Base-by-base conservation (phyloP, 202 grass and related monocot genomes). In the Schoenoplectus tabernaemontani region DNA sequence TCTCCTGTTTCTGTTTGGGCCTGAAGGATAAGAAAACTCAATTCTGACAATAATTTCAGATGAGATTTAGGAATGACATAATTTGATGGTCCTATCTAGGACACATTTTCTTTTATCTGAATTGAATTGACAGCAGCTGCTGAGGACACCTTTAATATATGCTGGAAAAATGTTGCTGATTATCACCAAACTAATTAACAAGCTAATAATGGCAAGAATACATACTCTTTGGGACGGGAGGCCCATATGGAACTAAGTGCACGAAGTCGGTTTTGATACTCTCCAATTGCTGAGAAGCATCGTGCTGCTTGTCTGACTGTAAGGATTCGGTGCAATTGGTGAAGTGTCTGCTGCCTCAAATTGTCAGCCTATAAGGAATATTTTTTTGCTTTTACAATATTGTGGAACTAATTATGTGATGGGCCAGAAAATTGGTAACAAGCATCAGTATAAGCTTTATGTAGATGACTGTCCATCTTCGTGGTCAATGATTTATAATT, bases 301-400 rank as follows among this genome's bases (percentile, higher is more conserved):
- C 88, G 75, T 72, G 93, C 88, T 26, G 93, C 85, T 66, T 97
- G 93, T 44, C 93, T 84, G 76, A 91, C 82, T n/a, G 93, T 97
- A 26, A 97, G 87, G 83, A 97, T 93, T 39, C 88, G 82, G 71
- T 85, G 87, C 82, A 97, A 81, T 80, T 91, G 90, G 75, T 97
- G 93, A 93, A 97, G 90, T 57, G 84, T 91, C 71, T 97, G 90
- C 79, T 89, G 93, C 59, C 93, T 89, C 83, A 97, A 87, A 79
- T 97, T 97, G 76, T 97, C 90, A 83, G 93, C 93, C 93, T 97
- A 75, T 22, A 83, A 83, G 80, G 77, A 20, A 64, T 17, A 53
- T 33, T 13, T 10, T 32, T 33, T 72, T 50, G 28, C 42, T n/a
- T n/a, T n/a, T n/a, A n/a, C n/a, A n/a, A 28, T 53, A 53, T 51